Conservation (phyloP, 345 rosid species). For the Ceriops decandra region DNA sequence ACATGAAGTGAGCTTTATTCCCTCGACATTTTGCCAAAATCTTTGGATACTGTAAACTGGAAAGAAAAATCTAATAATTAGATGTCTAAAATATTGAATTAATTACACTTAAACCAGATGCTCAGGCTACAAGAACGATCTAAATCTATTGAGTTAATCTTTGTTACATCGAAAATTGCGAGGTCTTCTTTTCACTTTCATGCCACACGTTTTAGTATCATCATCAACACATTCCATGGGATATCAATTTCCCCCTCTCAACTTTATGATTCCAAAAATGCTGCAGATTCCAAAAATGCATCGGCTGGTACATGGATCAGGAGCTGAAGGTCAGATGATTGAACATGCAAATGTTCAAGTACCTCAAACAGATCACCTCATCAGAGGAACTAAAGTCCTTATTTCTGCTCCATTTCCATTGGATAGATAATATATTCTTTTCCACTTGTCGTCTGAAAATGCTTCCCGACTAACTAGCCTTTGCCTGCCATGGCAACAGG, state of each 20-base stretch:
- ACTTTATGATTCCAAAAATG: background rate
- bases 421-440: conserved; percentile 65
- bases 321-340: background rate
- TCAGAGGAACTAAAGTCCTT: conserved; percentile 67
- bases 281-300: background rate
- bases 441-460: conserved; percentile 84
- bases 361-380: conserved; percentile 40
- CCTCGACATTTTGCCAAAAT: too few relatives aligned
- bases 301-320: background rate
- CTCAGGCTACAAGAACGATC: background rate
- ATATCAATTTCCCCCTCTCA: background rate
- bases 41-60: too few relatives aligned
- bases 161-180: background rate
- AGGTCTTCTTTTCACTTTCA: background rate
- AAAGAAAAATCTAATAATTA: too few relatives aligned
- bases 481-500: conserved; percentile 51
- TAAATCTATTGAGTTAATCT: background rate
- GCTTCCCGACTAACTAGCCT: conserved; percentile 66
- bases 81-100: too few relatives aligned
- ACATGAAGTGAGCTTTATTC: too few relatives aligned
- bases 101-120: background rate
- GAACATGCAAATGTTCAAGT: background rate
- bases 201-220: background rate
- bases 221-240: background rate
- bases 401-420: conserved; percentile 94